phyloP scores from a whole-genome alignment of 768 basidiomycete species.

The Russula sp. region DNA sequence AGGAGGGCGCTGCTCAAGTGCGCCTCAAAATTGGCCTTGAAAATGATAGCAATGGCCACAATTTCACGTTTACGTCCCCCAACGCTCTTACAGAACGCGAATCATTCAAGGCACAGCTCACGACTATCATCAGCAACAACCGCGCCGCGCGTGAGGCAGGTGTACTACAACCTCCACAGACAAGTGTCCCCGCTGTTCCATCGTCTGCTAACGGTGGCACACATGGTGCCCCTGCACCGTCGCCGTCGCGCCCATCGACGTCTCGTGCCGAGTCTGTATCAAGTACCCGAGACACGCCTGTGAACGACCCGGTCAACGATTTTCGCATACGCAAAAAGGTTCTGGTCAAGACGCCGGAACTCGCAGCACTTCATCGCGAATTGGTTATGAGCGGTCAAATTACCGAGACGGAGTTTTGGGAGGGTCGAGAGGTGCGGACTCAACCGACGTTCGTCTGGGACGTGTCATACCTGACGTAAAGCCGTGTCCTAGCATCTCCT shows the following conservation, averaged over 20 bases:
- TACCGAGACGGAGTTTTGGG: slow-evolving; percentile 95
- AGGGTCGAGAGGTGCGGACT: slow-evolving; percentile 81
- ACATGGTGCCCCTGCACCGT: slow-evolving; percentile 34
- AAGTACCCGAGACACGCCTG: slow-evolving; percentile 53
- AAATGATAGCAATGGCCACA: slow-evolving; percentile 70
- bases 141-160: slow-evolving; percentile 37
- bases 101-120: slow-evolving; percentile 77
- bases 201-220: slow-evolving; percentile 26
- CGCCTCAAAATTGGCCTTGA: slow-evolving; percentile 70
- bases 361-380: slow-evolving; percentile 79
- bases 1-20: slow-evolving; percentile 77
- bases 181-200: slow-evolving; percentile 33
- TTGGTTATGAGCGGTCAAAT: slow-evolving; percentile 84
- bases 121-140: slow-evolving; percentile 73
- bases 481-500: slow-evolving; percentile 58
- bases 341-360: slow-evolving; percentile 70
- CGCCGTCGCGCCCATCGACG: slow-evolving; percentile 46
- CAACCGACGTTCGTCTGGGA: slow-evolving; percentile 21
- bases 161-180: slow-evolving; percentile 26
- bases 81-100: slow-evolving; percentile 73
- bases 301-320: slow-evolving; percentile 60
- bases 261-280: slow-evolving; percentile 65
- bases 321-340: slow-evolving; percentile 78
- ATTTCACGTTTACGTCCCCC: slow-evolving; percentile 76
- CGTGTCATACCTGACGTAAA: slow-evolving; percentile 33